Evolutionary conservation across 768 basidiomycete species (phyloP).

Genomic region (Termitomyces sp.): DNA sequence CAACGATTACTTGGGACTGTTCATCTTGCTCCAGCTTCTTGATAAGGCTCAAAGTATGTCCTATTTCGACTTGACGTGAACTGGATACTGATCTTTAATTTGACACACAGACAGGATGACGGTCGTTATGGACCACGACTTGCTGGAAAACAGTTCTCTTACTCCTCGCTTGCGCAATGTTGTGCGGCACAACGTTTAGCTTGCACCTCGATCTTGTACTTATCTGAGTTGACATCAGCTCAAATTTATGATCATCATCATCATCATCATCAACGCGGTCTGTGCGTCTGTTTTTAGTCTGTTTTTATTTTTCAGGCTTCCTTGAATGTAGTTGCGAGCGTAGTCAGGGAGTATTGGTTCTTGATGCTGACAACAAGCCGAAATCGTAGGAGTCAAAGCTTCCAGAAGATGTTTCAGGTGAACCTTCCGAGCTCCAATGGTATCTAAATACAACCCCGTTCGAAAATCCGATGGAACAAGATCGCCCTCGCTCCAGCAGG

Average conservation of each 20-base stretch:
- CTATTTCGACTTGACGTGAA: neutral
- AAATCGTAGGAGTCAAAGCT: neutral
- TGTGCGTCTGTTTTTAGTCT: neutral
- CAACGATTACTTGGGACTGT: neutral
- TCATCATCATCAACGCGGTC: neutral
- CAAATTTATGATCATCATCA: neutral
- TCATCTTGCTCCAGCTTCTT: too few relatives aligned
- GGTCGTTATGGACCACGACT: neutral
- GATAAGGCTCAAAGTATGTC: neutral
- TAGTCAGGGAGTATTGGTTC: neutral
- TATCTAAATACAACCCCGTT: too few relatives aligned
- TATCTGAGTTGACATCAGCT: too few relatives aligned
- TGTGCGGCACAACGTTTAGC: neutral
- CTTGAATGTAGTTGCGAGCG: neutral
- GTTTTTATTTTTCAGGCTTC: too few relatives aligned
- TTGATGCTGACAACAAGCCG: neutral
- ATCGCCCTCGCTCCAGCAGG: too few relatives aligned
- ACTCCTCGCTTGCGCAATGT: neutral
- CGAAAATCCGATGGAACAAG: neutral
- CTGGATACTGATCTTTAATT: neutral
- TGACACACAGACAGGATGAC: neutral
- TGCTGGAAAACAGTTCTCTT: neutral
- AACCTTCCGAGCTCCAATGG: neutral
- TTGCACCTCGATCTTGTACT: conserved; percentile 2
- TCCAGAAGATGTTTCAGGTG: neutral